These are phyloP conservation scores for Microthlaspi erraticum DNA, from an alignment of 345 rosid species.

Conservation along the genomic window DNA sequence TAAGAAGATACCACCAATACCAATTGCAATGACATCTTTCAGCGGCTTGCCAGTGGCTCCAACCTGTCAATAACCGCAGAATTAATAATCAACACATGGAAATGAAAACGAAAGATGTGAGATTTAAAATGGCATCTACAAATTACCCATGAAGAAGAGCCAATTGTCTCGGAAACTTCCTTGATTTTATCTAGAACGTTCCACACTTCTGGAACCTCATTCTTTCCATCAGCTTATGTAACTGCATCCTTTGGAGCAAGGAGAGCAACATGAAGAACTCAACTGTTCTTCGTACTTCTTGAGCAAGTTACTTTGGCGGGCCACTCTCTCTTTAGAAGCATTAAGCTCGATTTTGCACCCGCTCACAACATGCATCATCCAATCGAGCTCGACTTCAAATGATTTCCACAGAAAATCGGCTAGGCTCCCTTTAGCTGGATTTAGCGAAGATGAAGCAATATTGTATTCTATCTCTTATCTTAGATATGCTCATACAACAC, in stretches of 20 bases:
- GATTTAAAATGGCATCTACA: background rate
- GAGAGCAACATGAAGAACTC: conserved; percentile 94
- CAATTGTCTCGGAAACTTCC: conserved; percentile 82
- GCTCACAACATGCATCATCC: no score
- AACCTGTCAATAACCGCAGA: conserved; percentile 55
- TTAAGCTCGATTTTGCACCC: no score
- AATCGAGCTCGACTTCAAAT: no score
- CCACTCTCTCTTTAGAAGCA: no score
- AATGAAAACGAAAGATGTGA: conserved; percentile 19
- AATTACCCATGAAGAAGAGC: conserved; percentile 91
- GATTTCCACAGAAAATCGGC: no score
- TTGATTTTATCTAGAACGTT: conserved; percentile 84
- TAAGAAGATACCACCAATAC: conserved; percentile 97
- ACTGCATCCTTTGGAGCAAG: conserved; percentile 86
- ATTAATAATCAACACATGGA: conserved; percentile 35
- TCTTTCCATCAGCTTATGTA: conserved; percentile 77
- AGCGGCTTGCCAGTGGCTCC: conserved; percentile 93
- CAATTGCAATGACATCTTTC: conserved; percentile 82
- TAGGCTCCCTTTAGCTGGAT: no score
- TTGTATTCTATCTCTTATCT: no score
- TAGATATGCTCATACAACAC: no score
- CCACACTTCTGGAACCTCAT: conserved; percentile 94
- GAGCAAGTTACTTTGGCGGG: conserved; percentile 30
- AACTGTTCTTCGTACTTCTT: conserved; percentile 91
- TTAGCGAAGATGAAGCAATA: no score